Base-by-base conservation (phyloP, 2,329 filamentous ascomycete genomes). In the Didymella lethalis region DNA sequence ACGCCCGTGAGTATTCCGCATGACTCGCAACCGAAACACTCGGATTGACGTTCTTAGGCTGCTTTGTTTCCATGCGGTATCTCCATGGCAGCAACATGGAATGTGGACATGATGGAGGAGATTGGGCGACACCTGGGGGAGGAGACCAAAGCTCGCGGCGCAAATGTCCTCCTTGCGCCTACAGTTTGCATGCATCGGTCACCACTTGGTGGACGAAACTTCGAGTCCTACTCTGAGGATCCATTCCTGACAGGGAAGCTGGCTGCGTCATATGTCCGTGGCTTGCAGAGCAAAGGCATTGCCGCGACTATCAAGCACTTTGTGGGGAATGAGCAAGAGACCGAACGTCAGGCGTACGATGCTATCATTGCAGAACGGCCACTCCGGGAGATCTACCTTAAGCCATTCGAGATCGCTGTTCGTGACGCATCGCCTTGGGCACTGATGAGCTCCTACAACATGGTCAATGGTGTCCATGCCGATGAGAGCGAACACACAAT, bases 201-300 rank as follows among this genome's bases (percentile, higher is more conserved):
- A 48, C 92, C 92, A 0, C 82, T 95, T 0, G 91, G 91, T n/a
- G 92, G 92, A 18, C 85, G 92, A 59, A 93, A 93, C 64, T 96
- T 95, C 66, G 92, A 96, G 77, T 93, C 91, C 0, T 95, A 93
- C 74, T 92, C 90, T 0, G 92, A 95, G 75, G 92, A 95, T 65
- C 91, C 91, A 0, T 84, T 89, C 10, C 82, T 96, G 5, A 91
- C 90, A 0, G 90, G 90, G 31, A 90, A 88, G 62, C 79, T 93
- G 60, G 89, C 90, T 12, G 86, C 89, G 0, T 84, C 89, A 59
- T 91, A 91, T 62, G 88, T 91, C 70, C 87, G 85, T 47, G 90
- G 90, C 7, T 80, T 91, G 54, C 91, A 95, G 71, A 87, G 88
- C 25, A 88, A 87, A 60, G 88, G 89, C 0, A 84, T 95, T 36